Base-by-base conservation (phyloP, 257 asterid species). In the Solanum rostratum region DNA sequence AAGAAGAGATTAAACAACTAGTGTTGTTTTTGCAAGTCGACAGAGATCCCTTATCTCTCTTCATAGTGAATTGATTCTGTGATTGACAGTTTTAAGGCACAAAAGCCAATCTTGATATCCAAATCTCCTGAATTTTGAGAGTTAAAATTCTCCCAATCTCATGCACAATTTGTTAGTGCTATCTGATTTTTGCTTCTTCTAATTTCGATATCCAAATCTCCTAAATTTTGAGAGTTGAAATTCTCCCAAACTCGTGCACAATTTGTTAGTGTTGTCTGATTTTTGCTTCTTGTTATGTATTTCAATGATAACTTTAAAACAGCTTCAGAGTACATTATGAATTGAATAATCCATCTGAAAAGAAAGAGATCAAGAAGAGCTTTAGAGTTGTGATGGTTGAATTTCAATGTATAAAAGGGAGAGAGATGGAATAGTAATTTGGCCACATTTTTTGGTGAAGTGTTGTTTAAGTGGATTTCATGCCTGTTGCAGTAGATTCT, bases 1-100 rank as follows among this genome's bases (percentile, higher is more conserved):
- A 95, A 89, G 94, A 95, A 71, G 94, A 93, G 86, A 88, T 94
- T 85, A 92, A 89, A 80, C 93, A 89, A 87, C 95, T 22, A 85
- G 89, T 65, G 81, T 66, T 66, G 96, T 92, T 37, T 95, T 96
- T 87, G 91, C 93, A 46, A 81, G 85, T 74, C 90, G 97, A 52
- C 94, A 91, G 84, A 94, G 87, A 82, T 90, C 98, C 24, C 24
- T 85, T 3, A 22, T 86, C 71, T 92, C 97, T 12, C 90, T 94
- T 73, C 92, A 91, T 79, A 86, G 85, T 52, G 97, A 94, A 90
- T 95, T 86, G 92, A 92, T 85, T 87, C 94, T 49, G 79, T 91
- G 30, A 80, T 93, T 33, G 98, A 91, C 84, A 90, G 79, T 62
- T 81, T 91, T 84, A 96, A 92, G 91, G 87, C 84, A 13, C 89